Percentiles rank a stretch among this genome's conserved stretches.
Evolutionary conservation across 164 flowering plant genomes (phyloP).

Genomic region (Vitis riparia): DNA sequence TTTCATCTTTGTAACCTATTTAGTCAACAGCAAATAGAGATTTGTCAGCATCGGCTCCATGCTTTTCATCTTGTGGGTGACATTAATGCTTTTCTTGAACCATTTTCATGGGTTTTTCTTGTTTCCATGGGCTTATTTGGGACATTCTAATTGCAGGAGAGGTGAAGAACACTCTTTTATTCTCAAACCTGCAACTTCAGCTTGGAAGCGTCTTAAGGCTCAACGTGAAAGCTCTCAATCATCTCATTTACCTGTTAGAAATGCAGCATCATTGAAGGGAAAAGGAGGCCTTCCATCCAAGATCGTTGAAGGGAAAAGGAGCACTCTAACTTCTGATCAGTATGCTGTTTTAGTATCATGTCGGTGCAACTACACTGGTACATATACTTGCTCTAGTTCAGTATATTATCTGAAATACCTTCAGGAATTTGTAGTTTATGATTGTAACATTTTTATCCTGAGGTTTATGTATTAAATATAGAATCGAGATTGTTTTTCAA

Average conservation of each 20-base stretch:
- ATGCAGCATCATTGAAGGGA: conserved; percentile 28
- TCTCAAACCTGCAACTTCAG: conserved; percentile 72
- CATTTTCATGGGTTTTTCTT: not conserved
- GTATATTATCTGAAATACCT: not conserved
- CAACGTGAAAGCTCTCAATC: conserved; percentile 35
- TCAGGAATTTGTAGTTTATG: not conserved
- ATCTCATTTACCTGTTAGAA: conserved; percentile 33
- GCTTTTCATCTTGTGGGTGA: too few relatives aligned
- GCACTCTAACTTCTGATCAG: conserved; percentile 44
- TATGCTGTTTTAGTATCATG: conserved; percentile 89
- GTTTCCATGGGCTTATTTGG: not conserved
- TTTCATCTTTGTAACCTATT: too few relatives aligned
- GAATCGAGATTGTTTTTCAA: conserved; percentile 88
- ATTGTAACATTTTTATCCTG: not conserved
- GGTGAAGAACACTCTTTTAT: conserved; percentile 98
- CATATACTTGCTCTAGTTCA: conserved; percentile 1
- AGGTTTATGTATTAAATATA: conserved; percentile 21
- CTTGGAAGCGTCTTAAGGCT: conserved; percentile 49
- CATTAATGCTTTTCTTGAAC: not conserved
- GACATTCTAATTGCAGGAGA: conserved; percentile 53
- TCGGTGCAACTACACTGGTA: conserved; percentile 95
- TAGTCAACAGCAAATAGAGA: too few relatives aligned
- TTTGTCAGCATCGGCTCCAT: too few relatives aligned
- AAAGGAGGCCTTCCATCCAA: conserved; percentile 26
- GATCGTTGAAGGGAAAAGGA: conserved; percentile 35